Base-by-base conservation (phyloP, 495 filamentous ascomycete genomes). In the Trichodelitschia bisporula region DNA sequence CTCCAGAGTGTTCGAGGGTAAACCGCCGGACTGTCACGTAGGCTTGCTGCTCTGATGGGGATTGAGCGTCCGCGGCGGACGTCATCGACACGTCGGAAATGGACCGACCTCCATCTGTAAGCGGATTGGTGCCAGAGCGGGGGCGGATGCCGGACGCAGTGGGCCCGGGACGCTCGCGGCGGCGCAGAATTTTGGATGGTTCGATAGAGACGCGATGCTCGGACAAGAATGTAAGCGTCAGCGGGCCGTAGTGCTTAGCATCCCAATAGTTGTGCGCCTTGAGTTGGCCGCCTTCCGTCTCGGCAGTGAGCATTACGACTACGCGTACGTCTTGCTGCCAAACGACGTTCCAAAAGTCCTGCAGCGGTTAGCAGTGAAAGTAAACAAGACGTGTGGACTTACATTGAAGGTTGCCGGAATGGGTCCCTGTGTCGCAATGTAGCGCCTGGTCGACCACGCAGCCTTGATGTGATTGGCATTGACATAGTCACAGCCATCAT, bases 291-390 rank as follows among this genome's bases (percentile, higher is more conserved):
- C 86, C 77, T 56, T 97, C 86, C 15, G 70, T 57, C 47, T 97
- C 86, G n/a, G 86, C 84, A 2, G 86, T 95, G 33, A 97, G 58
- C 62, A 92, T 92, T 36, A 97, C 83, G 32, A 97, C 66, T 18
- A 95, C 76, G 31, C 82, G 70, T 15, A 89, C 69, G 45, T 93
- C 82, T 54, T 95, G 75, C 44, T 95, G 84, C 86, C 86, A 97
- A 26, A 93, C 61, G 14, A 93, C 71, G 27, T 77, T 80, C 86
- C 86, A 97, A 44, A 97, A 97, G 51, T 97, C 86, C 84, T 91
- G 49, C 24, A 59, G 40, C 15, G 6, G 11, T 29, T 6, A 6
- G 8, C 8, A 17, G 15, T 8, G 11, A 17, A 15, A 29, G 6
- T 8, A 15, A 14, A 6, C 6, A 29, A 17, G 15, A 15, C 6